Evolutionary conservation across 108 stramenopile genomes (phyloP).

Genomic region (Skeletonema menzelii): DNA sequence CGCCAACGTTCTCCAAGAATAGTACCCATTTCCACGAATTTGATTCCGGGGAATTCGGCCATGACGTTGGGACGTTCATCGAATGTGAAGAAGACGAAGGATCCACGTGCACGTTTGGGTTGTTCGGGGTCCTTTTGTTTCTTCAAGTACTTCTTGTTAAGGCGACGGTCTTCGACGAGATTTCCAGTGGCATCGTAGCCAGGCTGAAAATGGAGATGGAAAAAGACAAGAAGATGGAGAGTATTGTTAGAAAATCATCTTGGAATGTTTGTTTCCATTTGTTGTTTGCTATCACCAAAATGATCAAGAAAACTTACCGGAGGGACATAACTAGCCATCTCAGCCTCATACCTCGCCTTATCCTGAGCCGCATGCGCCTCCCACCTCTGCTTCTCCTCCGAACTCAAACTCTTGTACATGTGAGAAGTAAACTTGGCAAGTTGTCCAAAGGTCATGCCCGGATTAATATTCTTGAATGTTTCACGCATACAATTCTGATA

Average conservation of each 20-base stretch:
- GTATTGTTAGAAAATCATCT: not conserved
- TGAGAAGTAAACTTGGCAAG: slow-evolving; percentile 89
- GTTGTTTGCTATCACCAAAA: not conserved
- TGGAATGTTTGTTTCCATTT: not conserved
- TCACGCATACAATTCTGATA: slow-evolving; percentile 91
- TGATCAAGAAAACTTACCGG: slow-evolving; percentile 9
- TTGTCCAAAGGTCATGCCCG: slow-evolving; percentile 85
- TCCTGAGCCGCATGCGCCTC: slow-evolving; percentile 79
- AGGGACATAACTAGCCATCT: slow-evolving; percentile 74
- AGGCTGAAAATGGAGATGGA: slow-evolving; percentile 22
- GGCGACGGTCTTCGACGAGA: slow-evolving; percentile 73
- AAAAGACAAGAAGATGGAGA: not conserved
- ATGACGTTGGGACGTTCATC: slow-evolving; percentile 83
- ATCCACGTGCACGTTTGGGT: slow-evolving; percentile 78
- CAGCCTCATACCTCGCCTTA: slow-evolving; percentile 80
- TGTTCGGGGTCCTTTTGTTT: slow-evolving; percentile 72
- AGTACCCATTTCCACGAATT: slow-evolving; percentile 90
- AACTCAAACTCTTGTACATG: slow-evolving; percentile 86
- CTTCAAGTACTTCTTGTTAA: slow-evolving; percentile 68
- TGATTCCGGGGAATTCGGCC: slow-evolving; percentile 83
- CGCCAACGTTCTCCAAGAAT: slow-evolving; percentile 92
- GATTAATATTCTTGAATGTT: slow-evolving; percentile 65
- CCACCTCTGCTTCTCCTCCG: slow-evolving; percentile 84
- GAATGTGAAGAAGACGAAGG: slow-evolving; percentile 87
- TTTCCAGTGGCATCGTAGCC: slow-evolving; percentile 84